These are phyloP conservation scores for Cerrena zonata DNA, from an alignment of 1,284 basidiomycete genomes.

Conservation along the genomic window DNA sequence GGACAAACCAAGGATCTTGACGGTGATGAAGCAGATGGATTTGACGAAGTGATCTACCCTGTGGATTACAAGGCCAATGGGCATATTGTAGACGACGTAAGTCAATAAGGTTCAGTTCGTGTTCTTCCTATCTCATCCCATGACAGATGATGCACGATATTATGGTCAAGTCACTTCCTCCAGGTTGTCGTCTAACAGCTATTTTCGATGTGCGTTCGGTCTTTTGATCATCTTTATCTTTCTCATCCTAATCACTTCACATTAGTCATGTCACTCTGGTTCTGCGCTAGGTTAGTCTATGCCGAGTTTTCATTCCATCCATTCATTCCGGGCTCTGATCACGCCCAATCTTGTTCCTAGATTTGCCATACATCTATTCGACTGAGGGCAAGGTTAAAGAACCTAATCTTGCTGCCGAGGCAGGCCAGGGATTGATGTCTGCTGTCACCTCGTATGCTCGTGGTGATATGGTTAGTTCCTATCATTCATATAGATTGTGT, in stretches of 20 bases:
- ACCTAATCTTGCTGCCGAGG: constrained; percentile 75
- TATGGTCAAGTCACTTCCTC: constrained; percentile 70
- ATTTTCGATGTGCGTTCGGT: constrained; percentile 69
- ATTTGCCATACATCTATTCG: constrained; percentile 58
- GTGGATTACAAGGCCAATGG: constrained; percentile 68
- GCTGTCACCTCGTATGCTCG: constrained; percentile 68
- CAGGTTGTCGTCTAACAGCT: constrained; percentile 81
- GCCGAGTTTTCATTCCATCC: not conserved
- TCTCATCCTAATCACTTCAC: constrained; percentile 31
- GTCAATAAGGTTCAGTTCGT: constrained; percentile 21
- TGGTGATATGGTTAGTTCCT: constrained; percentile 53
- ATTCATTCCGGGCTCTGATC: constrained; percentile 1
- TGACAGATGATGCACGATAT: constrained; percentile 62
- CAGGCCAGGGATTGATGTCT: constrained; percentile 68
- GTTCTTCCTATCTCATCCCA: constrained; percentile 1
- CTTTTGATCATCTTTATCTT: constrained; percentile 8
- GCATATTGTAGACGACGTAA: constrained; percentile 80
- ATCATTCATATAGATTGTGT: not conserved
- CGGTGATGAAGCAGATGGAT: constrained; percentile 64
- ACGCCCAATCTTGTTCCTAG: constrained; percentile 14
- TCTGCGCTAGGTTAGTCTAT: constrained; percentile 34
- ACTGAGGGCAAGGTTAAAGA: constrained; percentile 93
- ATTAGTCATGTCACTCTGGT: constrained; percentile 42
- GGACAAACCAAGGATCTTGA: constrained; percentile 73
- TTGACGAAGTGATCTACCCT: constrained; percentile 81